phyloP scores from a whole-genome alignment of 2,329 filamentous ascomycete species.

The Xylariaceae sp. region DNA sequence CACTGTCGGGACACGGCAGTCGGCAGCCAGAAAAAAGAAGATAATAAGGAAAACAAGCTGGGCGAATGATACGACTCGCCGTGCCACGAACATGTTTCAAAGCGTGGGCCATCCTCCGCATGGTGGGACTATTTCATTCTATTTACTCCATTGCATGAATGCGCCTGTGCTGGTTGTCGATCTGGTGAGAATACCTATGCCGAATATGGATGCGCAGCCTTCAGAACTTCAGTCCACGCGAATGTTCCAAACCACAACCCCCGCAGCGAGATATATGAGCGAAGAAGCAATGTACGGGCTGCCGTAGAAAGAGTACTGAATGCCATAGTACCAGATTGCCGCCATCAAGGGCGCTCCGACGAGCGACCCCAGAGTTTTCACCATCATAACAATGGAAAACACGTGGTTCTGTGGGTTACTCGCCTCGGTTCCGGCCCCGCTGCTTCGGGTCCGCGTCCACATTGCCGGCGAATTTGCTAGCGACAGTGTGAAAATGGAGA shows the following conservation, averaged over 20 bases:
- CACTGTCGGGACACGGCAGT: neutral
- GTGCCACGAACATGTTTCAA: slow-evolving; percentile 2
- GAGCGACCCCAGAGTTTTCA: slow-evolving; percentile 44
- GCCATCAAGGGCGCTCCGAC: slow-evolving; percentile 46
- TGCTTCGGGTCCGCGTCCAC: slow-evolving; percentile 22
- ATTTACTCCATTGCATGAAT: neutral
- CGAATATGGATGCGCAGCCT: neutral
- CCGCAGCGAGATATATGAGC: slow-evolving; percentile 35
- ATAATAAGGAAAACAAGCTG: slow-evolving; percentile 1
- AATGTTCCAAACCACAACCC: slow-evolving; percentile 32
- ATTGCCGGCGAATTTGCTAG: slow-evolving; percentile 42
- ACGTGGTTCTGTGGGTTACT: slow-evolving; percentile 37
- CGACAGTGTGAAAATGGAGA: slow-evolving; percentile 47
- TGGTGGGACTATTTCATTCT: neutral
- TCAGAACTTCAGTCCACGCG: slow-evolving; percentile 16
- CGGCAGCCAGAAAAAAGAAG: slow-evolving; percentile 6
- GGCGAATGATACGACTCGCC: no score
- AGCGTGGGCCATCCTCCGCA: neutral
- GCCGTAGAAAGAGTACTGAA: slow-evolving; percentile 34
- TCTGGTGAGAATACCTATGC: neutral
- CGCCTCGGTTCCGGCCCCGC: slow-evolving; percentile 7
- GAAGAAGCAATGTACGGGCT: slow-evolving; percentile 40
- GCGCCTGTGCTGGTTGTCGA: neutral
- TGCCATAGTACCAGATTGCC: slow-evolving; percentile 42
- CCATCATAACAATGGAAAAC: slow-evolving; percentile 48